Evolutionary conservation across 345 rosid species (phyloP).

Genomic region (Populus pruinosa): DNA sequence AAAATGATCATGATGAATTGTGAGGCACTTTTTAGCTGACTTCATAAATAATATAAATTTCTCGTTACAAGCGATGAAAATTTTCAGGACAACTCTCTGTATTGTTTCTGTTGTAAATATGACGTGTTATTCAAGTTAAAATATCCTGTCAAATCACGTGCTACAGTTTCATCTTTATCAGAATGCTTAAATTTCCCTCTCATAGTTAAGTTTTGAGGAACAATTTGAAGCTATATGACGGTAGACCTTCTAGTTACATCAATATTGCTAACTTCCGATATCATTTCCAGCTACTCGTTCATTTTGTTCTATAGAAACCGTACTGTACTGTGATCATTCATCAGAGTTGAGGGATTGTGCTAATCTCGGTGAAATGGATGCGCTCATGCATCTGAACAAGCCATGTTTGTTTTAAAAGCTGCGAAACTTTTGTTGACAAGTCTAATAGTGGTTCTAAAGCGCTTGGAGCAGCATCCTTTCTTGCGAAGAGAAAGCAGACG

Average conservation of each 20-base stretch:
- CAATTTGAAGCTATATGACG: not conserved
- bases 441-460: constrained; percentile 61
- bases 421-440: constrained; percentile 46
- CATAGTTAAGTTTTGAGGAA: not conserved
- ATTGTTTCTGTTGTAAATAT: not conserved
- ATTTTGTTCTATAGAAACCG: not conserved
- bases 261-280: not conserved
- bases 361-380: not conserved
- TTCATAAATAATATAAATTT: not conserved
- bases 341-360: not conserved
- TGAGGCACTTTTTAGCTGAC: constrained; percentile 19
- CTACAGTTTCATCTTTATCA: not conserved
- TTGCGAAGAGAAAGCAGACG: constrained; percentile 66
- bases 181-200: not conserved
- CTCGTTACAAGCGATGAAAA: not conserved
- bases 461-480: constrained; percentile 69
- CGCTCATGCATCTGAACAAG: not conserved
- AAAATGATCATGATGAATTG: constrained; percentile 53
- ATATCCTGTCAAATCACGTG: not conserved
- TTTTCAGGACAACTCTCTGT: not conserved
- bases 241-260: not conserved
- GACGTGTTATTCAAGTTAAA: not conserved
- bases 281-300: not conserved
- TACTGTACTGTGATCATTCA: not conserved
- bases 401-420: constrained; percentile 28